Base-by-base conservation (phyloP, 768 basidiomycete species). In the Artomyces pyxidatus region DNA sequence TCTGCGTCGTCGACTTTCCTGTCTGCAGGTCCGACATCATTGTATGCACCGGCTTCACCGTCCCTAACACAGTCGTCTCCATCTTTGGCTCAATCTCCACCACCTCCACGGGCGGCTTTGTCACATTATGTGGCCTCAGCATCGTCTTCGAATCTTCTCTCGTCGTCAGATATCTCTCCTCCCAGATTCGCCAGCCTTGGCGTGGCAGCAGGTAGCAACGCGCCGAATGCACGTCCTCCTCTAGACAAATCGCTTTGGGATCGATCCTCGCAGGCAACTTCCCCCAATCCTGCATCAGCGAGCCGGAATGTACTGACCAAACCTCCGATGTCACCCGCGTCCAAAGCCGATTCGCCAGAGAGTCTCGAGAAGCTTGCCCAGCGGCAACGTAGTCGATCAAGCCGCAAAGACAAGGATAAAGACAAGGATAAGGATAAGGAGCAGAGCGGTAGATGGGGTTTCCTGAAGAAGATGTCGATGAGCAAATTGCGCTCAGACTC, bases 401-500 rank as follows among this genome's bases (percentile, higher is more conserved):
- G 22, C 25, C 56, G 56, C 47, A 55, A 35, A 28, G 51, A 51
- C 43, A n/a, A n/a, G n/a, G 54, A 35, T 12, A 35, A 53, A 4
- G 54, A 53, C 32, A 47, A 56, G 51, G 47, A 51, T 22, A 62
- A 67, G 43, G 67, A 68, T 42, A 78, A 78, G 58, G 80, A 83
- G 58, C 85, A 87, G 64, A 69, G 70, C 32, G 81, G 83, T 46
- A 83, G 88, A 48, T 95, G 94, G 93, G 92, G 93, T 3, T 95
- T 97, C 70, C 71, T 97, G 51, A 91, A 93, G 71, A 97, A 97
- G 70, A 96, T 97, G 92, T 95, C 92, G 6, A 95, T 94, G 90
- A 85, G 91, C 12, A 90, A 87, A 65, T 85, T 95, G 71, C 81
- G 80, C 58, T 55, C 69, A n/a, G 88, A 89, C 41, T 65, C 75